Evolutionary conservation across 352 stramenopile genomes (phyloP), one percentile per base, ranked within the genome.

Genomic region (Halophytophthora batemanensis): DNA sequence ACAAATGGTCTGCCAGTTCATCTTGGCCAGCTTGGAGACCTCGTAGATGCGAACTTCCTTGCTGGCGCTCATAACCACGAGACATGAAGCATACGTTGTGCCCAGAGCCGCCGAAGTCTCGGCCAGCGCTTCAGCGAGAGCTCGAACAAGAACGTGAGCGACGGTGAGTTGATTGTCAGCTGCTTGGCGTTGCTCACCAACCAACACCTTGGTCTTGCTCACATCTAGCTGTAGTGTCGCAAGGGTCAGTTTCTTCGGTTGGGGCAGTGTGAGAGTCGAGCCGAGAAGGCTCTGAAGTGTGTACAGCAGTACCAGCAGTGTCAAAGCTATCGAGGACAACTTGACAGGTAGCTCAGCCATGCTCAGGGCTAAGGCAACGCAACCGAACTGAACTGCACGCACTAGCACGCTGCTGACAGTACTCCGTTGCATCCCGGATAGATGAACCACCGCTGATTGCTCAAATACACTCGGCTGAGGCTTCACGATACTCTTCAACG

Each of bases 191-290:
- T 79, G 79, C 33, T 74, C 71, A 2, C 61, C 69, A 18, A 92
- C 82, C 51, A 78, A 90, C 54, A 69, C 43, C 39, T 76, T 63
- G 11, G 76, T 78, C 53, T 80, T 75, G 42, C 66, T 82, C 61
- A 87, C 63, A 37, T 92, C 78, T 41, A 89, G 48, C 43, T 80
- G 64, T 14, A 92, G 57, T 17, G 74, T 86, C 21, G 74, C 77
- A 17, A 86, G 56, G 47, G 86, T 87, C 69, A 82, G 79, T 46
- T 87, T 69, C 64, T 88, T 85, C 14, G 70, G 68, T 19, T 71
- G 76, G 5, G 77, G 57, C 7, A 69, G 71, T 68, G 86, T 86
- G 53, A 63, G 47, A 40, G 60, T 73, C 0, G 81, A 70, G 6
- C 81, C 81, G 35, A 88, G 70, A 34, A 79, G 70, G 13, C 86